Conservation (phyloP, 495 filamentous ascomycete species). For the Cladorrhinum samala region DNA sequence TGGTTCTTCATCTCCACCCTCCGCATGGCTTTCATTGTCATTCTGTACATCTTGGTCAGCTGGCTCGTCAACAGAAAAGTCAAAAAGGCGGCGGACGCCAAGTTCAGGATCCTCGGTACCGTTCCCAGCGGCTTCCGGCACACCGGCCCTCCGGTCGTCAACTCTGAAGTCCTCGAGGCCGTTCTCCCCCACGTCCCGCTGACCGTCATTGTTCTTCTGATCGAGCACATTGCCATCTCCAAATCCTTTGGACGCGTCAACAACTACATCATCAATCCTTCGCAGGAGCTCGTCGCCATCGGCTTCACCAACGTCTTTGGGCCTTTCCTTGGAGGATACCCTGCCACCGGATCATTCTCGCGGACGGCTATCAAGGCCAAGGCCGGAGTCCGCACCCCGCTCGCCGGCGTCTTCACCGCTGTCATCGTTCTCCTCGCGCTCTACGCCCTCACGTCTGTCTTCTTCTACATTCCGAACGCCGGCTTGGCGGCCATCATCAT, state of each 20-base stretch:
- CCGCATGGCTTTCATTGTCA: constrained; percentile 39
- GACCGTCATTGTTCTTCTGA: constrained; percentile 44
- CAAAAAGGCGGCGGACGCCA: constrained; percentile 23
- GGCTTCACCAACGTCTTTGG: constrained; percentile 48
- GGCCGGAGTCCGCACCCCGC: constrained; percentile 46
- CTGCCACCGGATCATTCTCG: constrained; percentile 49
- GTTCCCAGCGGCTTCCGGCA: constrained; percentile 44
- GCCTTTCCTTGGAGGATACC: constrained; percentile 48
- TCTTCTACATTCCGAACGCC: constrained; percentile 46
- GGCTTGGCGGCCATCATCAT: constrained; percentile 46
- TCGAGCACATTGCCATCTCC: constrained; percentile 51
- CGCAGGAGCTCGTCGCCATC: constrained; percentile 49
- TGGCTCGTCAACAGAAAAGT: constrained; percentile 30
- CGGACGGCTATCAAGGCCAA: constrained; percentile 47
- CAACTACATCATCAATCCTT: constrained; percentile 50
- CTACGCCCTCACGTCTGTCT: constrained; percentile 47
- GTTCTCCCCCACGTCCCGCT: constrained; percentile 32
- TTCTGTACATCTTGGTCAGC: constrained; percentile 39
- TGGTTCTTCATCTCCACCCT: constrained; percentile 43
- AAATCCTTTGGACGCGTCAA: constrained; percentile 50
- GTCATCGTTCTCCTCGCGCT: constrained; percentile 47
- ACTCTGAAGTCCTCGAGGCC: constrained; percentile 26
- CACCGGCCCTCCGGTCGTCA: constrained; percentile 31
- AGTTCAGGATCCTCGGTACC: constrained; percentile 37
- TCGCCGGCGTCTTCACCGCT: constrained; percentile 47